Evolutionary conservation across 306 rosid species (phyloP).

Genomic region (Abrus pulchellus): DNA sequence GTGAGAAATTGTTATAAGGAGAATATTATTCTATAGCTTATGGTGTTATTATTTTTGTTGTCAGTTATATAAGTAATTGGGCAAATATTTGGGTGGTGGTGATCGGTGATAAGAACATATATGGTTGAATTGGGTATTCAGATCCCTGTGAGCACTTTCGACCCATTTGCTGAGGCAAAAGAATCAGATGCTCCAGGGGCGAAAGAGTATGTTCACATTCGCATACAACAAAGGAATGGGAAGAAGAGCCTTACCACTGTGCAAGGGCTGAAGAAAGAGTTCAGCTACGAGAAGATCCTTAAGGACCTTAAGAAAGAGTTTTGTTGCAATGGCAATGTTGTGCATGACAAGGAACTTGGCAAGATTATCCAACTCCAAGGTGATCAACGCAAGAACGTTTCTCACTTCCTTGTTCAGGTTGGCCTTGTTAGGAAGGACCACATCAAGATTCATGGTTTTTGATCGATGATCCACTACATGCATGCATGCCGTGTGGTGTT

Average conservation of each 20-base stretch:
- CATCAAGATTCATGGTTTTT: conserved; percentile 90
- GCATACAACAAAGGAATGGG: conserved; percentile 86
- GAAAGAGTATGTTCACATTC: conserved; percentile 75
- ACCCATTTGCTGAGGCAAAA: conserved; percentile 74
- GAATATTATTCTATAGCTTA: no score
- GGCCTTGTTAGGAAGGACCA: conserved; percentile 74
- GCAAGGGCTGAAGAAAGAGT: conserved; percentile 75
- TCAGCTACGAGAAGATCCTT: conserved; percentile 79
- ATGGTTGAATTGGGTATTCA: conserved; percentile 71
- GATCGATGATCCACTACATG: no score
- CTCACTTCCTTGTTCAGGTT: conserved; percentile 73
- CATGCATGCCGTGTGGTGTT: no score
- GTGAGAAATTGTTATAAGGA: not conserved
- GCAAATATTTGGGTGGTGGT: conserved; percentile 3
- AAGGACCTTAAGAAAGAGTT: conserved; percentile 81
- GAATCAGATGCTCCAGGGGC: conserved; percentile 74
- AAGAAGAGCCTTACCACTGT: conserved; percentile 82
- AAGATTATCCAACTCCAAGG: conserved; percentile 95
- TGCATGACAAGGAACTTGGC: conserved; percentile 83
- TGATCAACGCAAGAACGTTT: conserved; percentile 90
- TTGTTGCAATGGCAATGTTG: conserved; percentile 92
- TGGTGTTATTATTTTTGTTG: no score
- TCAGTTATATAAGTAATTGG: no score
- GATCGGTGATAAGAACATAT: conserved; percentile 36
- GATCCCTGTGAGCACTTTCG: conserved; percentile 59